Base-by-base conservation (phyloP, 352 stramenopile species). In the Phytophthora europaea region DNA sequence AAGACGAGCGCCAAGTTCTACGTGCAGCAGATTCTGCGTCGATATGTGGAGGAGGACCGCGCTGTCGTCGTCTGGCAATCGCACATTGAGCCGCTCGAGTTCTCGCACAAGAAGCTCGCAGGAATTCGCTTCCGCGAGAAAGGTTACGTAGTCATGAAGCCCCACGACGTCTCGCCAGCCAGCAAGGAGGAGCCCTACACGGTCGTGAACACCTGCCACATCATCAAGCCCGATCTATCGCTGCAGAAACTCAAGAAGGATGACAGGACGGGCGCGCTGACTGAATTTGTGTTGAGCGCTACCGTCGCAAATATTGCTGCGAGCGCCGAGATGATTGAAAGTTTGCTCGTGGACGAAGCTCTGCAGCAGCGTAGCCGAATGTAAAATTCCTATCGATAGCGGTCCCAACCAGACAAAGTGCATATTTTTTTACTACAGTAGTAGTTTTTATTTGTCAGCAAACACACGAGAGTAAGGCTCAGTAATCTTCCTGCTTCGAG, bases 131-230 rank as follows among this genome's bases (percentile, higher is more conserved):
- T 90, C 52, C 52, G 73, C 18, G 81, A 92, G 53, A 81, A 86
- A 26, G 85, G 85, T 13, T 92, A 90, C 72, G 81, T 92, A 55
- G 60, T 92, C 31, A 74, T 91, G 40, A 81, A 83, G 60, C 79
- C 71, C 33, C 67, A 82, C 15, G 60, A 78, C n/a, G n/a, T 62
- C 16, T 40, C 43, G 12, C 12, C 15, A 26, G 59, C n/a, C 18
- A 40, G 18, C 54, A 28, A 64, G 22, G 56, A 82, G 8, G 59
- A 67, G 40, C 18, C 61, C 0, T 83, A 65, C 54, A 80, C 81
- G 23, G 67, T 90, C 16, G 67, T 92, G 58, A 75, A 90, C 63
- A 86, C 76, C 59, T 87, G 80, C 69, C 71, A 80, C 40, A 73
- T 88, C 23, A 86, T 87, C 56, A 87, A 80, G 22, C 80, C 82